Base-by-base conservation (phyloP, 2,329 filamentous ascomycete genomes). In the Periglandula ipomoeae region DNA sequence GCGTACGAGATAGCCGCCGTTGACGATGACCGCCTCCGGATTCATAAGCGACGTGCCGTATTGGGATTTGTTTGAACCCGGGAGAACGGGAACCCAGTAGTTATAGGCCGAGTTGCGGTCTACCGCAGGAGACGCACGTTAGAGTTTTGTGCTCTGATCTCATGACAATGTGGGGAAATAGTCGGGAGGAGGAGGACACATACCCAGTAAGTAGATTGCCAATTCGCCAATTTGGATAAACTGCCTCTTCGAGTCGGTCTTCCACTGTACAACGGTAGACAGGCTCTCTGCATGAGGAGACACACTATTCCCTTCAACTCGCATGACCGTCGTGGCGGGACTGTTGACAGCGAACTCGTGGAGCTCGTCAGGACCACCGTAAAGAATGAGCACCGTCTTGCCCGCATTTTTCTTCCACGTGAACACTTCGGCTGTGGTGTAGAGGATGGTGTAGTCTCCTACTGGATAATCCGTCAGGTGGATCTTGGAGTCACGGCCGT, bases 361-460 rank as follows among this genome's bases (percentile, higher is more conserved):
- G 1, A 69, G 66, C 56, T 87, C 84, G 13, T 71, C 71, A 0
- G 74, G 68, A 0, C 78, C 81, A 3, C 79, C 80, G 53, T 87
- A 87, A 3, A 87, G 64, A 2, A 87, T 63, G 2, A 86, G 62
- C 1, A 81, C 74, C 13, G 78, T 82, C 60, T 74, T 76, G 35
- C 74, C 66, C 0, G 69, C 70, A 51, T 83, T 81, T 46, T 76
- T 72, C 61, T 87, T 83, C 78, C 82, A 85, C 0, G 82, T 85
- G 52, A 82, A 79, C 22, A 87, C 76, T 57, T 88, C 84, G 0
- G 81, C 81, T 2, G 84, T 83, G 0, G 80, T 85, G 63, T 87
- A 88, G 1, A 85, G 61, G 15, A 88, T 58, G 1, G 69, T 76
- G 5, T 69, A 64, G n/a, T 74, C 72, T 0, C 79, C 81, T 42